Evolutionary conservation across 2,329 filamentous ascomycete species (phyloP).

Genomic region (Ophiostoma triangulosporum): DNA sequence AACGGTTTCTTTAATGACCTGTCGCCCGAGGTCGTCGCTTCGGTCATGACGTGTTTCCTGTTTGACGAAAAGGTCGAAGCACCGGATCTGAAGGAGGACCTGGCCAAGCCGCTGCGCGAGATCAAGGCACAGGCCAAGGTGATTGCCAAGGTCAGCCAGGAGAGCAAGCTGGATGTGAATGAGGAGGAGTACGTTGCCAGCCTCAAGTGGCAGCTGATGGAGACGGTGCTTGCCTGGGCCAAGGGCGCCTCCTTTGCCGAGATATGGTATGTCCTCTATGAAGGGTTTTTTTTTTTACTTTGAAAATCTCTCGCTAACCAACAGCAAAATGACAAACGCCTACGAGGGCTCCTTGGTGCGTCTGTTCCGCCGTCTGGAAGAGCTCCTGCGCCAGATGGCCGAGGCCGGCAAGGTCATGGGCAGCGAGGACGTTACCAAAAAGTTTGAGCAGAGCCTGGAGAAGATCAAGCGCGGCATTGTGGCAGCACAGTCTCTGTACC

Average conservation of each 20-base stretch:
- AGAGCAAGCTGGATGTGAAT: slow-evolving; percentile 87
- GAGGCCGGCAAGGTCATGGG: slow-evolving; percentile 97
- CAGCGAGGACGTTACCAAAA: slow-evolving; percentile 80
- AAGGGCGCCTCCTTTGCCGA: slow-evolving; percentile 81
- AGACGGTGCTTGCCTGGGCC: slow-evolving; percentile 85
- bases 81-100: slow-evolving; percentile 62
- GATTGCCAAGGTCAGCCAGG: slow-evolving; percentile 85
- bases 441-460: slow-evolving; percentile 74
- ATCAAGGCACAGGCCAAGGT: slow-evolving; percentile 77
- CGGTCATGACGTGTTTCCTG: slow-evolving; percentile 84
- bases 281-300: neutral
- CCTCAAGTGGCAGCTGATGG: slow-evolving; percentile 94
- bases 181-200: slow-evolving; percentile 85
- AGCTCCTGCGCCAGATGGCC: slow-evolving; percentile 86
- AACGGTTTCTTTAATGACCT: slow-evolving; percentile 98
- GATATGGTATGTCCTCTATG: slow-evolving; percentile 93
- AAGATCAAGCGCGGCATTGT: slow-evolving; percentile 92
- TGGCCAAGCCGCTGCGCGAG: slow-evolving; percentile 73
- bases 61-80: slow-evolving; percentile 93
- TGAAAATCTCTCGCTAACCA: too few relatives aligned
- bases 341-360: slow-evolving; percentile 96
- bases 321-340: slow-evolving; percentile 90
- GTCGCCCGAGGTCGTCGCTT: slow-evolving; percentile 72
- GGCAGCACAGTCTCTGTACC: slow-evolving; percentile 82
- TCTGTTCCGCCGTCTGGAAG: slow-evolving; percentile 87